Evolutionary conservation across 371 early-diverging fungal species (phyloP), one percentile per base, ranked within the genome.

Genomic region (Haplosporangium sp.): DNA sequence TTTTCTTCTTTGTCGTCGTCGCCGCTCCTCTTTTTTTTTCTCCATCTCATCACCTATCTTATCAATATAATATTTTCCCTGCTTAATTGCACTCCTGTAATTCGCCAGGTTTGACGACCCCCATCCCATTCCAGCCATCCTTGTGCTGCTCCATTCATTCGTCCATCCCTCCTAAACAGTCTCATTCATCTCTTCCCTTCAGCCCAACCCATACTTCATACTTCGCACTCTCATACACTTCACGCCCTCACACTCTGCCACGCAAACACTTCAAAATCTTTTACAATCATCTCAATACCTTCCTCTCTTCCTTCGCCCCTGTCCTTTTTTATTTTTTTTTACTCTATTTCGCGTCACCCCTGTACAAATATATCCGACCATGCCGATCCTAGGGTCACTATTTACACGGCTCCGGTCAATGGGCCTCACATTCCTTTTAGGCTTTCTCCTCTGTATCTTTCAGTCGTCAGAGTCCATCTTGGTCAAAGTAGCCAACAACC

Each of bases 391-490:
- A 47, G 68, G 40, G 18, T 46, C 45, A 3, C 50, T 74, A 10
- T 51, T 55, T 60, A 61, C 45, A 21, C 10, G 54, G 57, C 12
- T 71, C 14, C 58, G 47, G 42, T 71, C 77, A 4, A 64, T 77
- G 64, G 72, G 72, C 51, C 37, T 77, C 11, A 71, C 77, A 7
- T 62, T 77, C 55, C 7, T 71, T 16, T 59, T 77, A 1, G 77
- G 77, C 51, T 77, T 77, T 62, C 62, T 77, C 21, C 68, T 77
- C 48, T 77, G 77, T 45, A 77, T 77, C 58, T 77, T 77, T 16
- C 77, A 77, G 21, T 77, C 77, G 8, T 77, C 77, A 0, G 77
- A 77, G 53, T 77, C 77, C 23, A 77, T 77, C 50, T 58, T 77
- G 18, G 77, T 77, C 61, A 77, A 77, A 53, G 41, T 77, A 14